Evolutionary conservation across 2,329 filamentous ascomycete species (phyloP).

Genomic region (Aspergillus amoenus): DNA sequence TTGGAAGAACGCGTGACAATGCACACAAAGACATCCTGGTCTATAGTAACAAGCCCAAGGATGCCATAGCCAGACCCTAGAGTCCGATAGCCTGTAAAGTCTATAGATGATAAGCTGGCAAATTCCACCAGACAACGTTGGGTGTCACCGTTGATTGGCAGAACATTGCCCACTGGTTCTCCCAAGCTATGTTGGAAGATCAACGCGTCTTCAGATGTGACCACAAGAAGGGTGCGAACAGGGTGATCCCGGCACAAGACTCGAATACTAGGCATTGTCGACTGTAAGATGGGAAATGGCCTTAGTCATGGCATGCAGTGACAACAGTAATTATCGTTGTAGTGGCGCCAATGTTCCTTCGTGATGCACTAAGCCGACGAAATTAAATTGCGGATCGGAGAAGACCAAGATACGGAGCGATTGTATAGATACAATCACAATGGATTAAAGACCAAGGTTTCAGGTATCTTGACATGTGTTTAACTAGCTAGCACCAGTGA

Average conservation of each 20-base stretch:
- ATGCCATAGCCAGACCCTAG: conserved; percentile 82
- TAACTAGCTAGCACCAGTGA: neutral
- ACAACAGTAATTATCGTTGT: neutral
- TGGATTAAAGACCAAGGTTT: neutral
- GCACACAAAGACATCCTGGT: conserved; percentile 83
- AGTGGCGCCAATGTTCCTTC: neutral
- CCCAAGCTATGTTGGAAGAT: conserved; percentile 77
- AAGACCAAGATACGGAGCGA: neutral
- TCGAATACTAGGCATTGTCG: conserved; percentile 61
- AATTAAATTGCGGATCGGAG: neutral
- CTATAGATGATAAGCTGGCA: conserved; percentile 59
- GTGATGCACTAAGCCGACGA: neutral
- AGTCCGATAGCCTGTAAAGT: conserved; percentile 74
- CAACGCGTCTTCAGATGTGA: conserved; percentile 74
- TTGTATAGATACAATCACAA: neutral
- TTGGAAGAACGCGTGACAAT: conserved; percentile 78
- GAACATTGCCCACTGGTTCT: conserved; percentile 53
- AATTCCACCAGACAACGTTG: conserved; percentile 88
- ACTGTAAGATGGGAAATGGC: neutral
- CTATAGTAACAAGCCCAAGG: conserved; percentile 79
- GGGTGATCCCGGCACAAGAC: conserved; percentile 84
- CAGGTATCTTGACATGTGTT: neutral
- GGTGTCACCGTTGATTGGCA: conserved; percentile 35
- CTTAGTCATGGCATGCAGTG: neutral
- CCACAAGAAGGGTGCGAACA: conserved; percentile 82